Conservation (phyloP, 2,329 filamentous ascomycete genomes). For the Epichloe festucae region DNA sequence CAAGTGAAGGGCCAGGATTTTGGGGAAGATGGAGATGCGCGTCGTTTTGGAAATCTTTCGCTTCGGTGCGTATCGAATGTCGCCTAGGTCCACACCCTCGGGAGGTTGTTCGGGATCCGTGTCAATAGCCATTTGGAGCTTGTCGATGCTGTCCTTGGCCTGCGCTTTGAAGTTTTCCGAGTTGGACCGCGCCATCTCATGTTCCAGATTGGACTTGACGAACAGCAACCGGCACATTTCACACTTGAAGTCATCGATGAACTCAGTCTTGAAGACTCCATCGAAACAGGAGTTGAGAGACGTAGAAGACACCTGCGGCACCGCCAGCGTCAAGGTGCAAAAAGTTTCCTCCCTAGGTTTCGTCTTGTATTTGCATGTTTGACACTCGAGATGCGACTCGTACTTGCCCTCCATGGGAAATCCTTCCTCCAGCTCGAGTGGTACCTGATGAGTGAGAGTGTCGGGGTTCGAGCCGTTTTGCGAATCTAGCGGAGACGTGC, state of each 20-base stretch:
- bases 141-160: constrained; percentile 46
- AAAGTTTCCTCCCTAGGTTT: constrained; percentile 74
- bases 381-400: constrained; percentile 90
- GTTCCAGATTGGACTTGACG: constrained; percentile 51
- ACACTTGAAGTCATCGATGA: constrained; percentile 94
- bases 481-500: not conserved
- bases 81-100: constrained; percentile 60
- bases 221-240: constrained; percentile 83
- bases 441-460: constrained; percentile 8
- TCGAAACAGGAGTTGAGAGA: constrained; percentile 84
- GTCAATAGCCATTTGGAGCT: constrained; percentile 57
- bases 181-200: constrained; percentile 42
- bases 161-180: constrained; percentile 37
- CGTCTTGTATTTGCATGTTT: constrained; percentile 80
- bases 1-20: constrained; percentile 80
- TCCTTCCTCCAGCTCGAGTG: constrained; percentile 46
- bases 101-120: constrained; percentile 69
- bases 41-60: constrained; percentile 79
- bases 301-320: constrained; percentile 71
- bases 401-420: constrained; percentile 88
- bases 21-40: constrained; percentile 76
- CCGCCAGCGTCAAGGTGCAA: constrained; percentile 81
- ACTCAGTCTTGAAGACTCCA: constrained; percentile 84
- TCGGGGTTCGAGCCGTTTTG: not conserved
- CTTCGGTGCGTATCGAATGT: constrained; percentile 61